Evolutionary conservation across 371 early-diverging fungal species (phyloP).

Genomic region (Synchytrium microbalum): DNA sequence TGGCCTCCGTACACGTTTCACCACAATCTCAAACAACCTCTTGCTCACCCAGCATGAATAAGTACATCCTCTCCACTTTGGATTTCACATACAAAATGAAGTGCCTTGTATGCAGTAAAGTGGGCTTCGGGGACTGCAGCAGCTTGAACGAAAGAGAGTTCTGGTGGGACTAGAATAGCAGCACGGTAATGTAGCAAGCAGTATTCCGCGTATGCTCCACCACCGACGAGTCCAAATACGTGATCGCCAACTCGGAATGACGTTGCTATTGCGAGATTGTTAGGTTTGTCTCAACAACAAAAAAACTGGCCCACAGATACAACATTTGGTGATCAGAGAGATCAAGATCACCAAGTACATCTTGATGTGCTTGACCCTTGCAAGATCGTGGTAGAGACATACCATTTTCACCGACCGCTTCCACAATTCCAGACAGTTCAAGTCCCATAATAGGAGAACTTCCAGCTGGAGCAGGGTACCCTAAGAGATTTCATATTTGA

Average conservation of each 20-base stretch:
- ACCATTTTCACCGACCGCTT: constrained; percentile 40
- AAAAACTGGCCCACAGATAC: not conserved
- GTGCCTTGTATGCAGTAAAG: constrained; percentile 74
- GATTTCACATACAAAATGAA: constrained; percentile 51
- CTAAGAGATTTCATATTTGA: too few relatives aligned
- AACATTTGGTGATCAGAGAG: not conserved
- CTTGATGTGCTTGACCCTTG: not conserved
- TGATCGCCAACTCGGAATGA: constrained; percentile 40
- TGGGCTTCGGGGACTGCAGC: constrained; percentile 67
- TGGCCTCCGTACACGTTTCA: too few relatives aligned
- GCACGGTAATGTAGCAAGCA: constrained; percentile 50
- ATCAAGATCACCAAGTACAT: constrained; percentile 1
- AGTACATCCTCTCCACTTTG: constrained; percentile 55
- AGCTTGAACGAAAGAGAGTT: constrained; percentile 52
- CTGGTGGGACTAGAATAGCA: constrained; percentile 53
- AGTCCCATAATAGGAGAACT: constrained; percentile 64
- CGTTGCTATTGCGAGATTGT: not conserved
- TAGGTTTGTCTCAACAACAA: not conserved
- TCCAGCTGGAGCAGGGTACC: constrained; percentile 61
- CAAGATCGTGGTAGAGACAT: constrained; percentile 4
- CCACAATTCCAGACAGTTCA: constrained; percentile 64
- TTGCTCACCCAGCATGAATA: constrained; percentile 77
- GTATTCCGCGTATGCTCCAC: constrained; percentile 69
- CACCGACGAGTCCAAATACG: constrained; percentile 63
- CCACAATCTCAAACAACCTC: too few relatives aligned